A percentile compares a stretch with the other conserved stretches of the same genome.
These are phyloP conservation scores for Lasiodiplodia gonubiensis DNA, from an alignment of 2,329 filamentous ascomycete genomes.

Conservation along the genomic window DNA sequence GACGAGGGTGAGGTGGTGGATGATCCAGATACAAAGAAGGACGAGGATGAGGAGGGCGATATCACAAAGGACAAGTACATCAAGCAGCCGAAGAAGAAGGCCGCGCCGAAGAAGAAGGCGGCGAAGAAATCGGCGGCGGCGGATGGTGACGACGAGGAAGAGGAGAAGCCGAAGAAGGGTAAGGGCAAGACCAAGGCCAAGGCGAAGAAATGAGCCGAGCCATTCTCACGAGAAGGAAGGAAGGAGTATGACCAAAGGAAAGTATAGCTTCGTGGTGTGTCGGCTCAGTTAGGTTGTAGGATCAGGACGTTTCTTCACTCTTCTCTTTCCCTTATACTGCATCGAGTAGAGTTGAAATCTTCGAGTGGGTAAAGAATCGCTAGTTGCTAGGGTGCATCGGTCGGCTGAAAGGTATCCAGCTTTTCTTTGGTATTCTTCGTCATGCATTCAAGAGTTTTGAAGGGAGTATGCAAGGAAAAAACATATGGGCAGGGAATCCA, in stretches of 20 bases:
- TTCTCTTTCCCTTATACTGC: neutral
- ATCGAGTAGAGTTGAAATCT: neutral
- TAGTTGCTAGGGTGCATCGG: neutral
- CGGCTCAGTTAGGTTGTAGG: neutral
- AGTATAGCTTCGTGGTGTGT: neutral
- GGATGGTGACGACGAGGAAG: constrained; percentile 17
- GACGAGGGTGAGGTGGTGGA: constrained; percentile 65
- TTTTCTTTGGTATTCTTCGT: neutral
- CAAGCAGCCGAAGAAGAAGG: constrained; percentile 77
- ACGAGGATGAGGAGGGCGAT: constrained; percentile 78
- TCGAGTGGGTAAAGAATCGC: neutral
- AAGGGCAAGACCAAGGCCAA: constrained; percentile 19
- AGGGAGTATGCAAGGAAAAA: neutral
- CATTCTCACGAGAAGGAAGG: neutral
- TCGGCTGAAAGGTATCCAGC: neutral
- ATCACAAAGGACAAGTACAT: constrained; percentile 96
- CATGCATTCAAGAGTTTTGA: neutral
- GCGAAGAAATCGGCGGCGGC: constrained; percentile 14
- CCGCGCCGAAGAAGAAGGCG: constrained; percentile 48
- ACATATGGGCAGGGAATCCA: too few species aligned
- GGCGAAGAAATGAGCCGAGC: constrained; percentile 19
- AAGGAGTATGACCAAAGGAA: neutral
- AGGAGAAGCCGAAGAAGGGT: constrained; percentile 21
- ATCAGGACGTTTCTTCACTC: neutral
- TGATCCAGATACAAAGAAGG: constrained; percentile 51